Evolutionary conservation across 2,329 filamentous ascomycete species (phyloP).

Genomic region (Aspergillus awamori): DNA sequence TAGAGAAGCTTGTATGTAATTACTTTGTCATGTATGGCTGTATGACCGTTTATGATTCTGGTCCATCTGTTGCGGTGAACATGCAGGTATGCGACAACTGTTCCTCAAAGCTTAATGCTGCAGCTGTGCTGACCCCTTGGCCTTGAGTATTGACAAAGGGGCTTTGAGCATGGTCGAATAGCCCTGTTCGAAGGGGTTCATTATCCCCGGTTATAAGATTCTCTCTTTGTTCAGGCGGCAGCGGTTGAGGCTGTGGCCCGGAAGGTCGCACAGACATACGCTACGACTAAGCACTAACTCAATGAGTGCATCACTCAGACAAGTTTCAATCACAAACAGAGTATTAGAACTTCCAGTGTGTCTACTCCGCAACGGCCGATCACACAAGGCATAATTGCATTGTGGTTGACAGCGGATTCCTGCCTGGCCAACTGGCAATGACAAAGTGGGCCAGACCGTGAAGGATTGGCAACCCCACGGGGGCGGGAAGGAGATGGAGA

Average conservation of each 20-base stretch:
- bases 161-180: not conserved
- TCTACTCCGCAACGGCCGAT: not conserved
- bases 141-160: not conserved
- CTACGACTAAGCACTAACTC: not conserved
- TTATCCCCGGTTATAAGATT: not conserved
- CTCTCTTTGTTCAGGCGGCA: not conserved
- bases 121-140: not conserved
- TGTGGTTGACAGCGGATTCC: not conserved
- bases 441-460: constrained; percentile 2
- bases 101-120: not conserved
- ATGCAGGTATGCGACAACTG: not conserved
- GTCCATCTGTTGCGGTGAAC: not conserved
- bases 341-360: not conserved
- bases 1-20: not conserved
- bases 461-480: constrained; percentile 9
- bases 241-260: not conserved
- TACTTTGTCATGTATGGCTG: not conserved
- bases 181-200: not conserved
- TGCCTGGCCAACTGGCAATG: not conserved
- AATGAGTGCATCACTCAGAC: not conserved
- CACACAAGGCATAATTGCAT: not conserved
- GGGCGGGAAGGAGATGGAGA: constrained; percentile 8
- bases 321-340: not conserved
- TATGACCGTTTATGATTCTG: not conserved
- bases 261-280: not conserved